Conservation (phyloP, 2,329 filamentous ascomycete species). For the Aspergillus neoniger region DNA sequence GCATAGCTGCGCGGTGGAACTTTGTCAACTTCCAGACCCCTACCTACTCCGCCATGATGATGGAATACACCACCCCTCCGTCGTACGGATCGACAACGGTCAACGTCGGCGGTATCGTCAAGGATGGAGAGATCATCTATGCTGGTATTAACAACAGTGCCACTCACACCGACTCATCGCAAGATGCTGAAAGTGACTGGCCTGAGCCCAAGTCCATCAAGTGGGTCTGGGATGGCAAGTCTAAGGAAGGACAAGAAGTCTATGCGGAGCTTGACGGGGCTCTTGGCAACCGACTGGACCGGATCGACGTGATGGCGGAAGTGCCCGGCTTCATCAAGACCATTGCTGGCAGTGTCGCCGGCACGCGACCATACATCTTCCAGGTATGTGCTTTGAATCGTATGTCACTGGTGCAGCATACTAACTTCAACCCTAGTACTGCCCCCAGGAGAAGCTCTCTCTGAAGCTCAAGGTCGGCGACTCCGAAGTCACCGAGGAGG, state of each 20-base stretch:
- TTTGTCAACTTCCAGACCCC: conserved; percentile 90
- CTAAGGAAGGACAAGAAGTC: conserved; percentile 72
- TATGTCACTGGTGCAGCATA: conserved; percentile 14
- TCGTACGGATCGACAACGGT: conserved; percentile 88
- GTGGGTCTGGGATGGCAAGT: conserved; percentile 76
- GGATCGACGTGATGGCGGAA: conserved; percentile 94
- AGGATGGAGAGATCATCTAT: conserved; percentile 76
- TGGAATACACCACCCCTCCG: conserved; percentile 93
- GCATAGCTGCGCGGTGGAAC: conserved; percentile 77
- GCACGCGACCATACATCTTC: conserved; percentile 97
- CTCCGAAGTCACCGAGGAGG: conserved; percentile 74
- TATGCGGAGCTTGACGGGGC: conserved; percentile 68
- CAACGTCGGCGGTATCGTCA: conserved; percentile 77
- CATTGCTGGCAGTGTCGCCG: conserved; percentile 82
- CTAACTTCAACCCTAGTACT: conserved; percentile 60
- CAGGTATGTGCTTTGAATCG: conserved; percentile 62
- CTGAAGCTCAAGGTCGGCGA: conserved; percentile 86
- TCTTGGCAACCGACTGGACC: conserved; percentile 71
- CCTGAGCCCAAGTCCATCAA: conserved; percentile 76
- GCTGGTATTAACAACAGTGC: conserved; percentile 67
- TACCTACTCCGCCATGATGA: conserved; percentile 82
- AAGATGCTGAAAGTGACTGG: conserved; percentile 82
- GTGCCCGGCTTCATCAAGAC: conserved; percentile 94
- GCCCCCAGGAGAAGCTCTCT: conserved; percentile 63
- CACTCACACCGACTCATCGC: conserved; percentile 68